A percentile compares a stretch with the other conserved stretches of the same genome.
Conservation (phyloP, 75 land plant species). For the Ceratopteris richardii region DNA sequence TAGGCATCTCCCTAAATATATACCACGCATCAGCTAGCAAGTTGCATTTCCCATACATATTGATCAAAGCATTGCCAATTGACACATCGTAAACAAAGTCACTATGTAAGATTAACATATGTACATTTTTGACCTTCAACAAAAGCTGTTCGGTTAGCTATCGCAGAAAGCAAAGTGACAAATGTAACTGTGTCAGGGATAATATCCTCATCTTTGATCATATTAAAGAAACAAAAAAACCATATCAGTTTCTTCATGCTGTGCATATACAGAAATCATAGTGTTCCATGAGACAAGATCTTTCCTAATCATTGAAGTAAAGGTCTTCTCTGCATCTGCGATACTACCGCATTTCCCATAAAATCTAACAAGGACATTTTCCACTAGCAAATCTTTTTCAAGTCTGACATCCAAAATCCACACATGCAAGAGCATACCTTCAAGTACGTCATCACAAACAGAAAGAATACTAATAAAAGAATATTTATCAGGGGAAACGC, state of each 20-base stretch:
- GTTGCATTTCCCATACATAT: too few species aligned
- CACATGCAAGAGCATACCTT: conserved; percentile 29
- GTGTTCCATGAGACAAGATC: too few species aligned
- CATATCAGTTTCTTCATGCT: conserved; percentile 34
- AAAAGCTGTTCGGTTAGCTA: conserved; percentile 15
- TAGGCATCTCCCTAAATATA: too few species aligned
- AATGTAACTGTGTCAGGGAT: conserved; percentile 30
- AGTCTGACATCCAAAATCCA: conserved; percentile 17
- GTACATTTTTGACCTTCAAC: conserved; percentile 26
- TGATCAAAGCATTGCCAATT: too few species aligned
- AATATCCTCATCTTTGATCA: conserved; percentile 20
- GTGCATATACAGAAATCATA: too few species aligned
- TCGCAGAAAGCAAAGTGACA: conserved; percentile 32
- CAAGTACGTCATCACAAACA: conserved; percentile 22
- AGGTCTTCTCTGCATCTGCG: conserved; percentile 17
- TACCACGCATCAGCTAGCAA: too few species aligned
- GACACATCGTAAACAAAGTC: too few species aligned
- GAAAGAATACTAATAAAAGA: conserved; percentile 32
- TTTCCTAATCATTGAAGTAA: conserved; percentile 18
- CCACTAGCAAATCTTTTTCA: conserved; percentile 15
- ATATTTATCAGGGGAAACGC: conserved; percentile 18
- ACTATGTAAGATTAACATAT: conserved; percentile 18
- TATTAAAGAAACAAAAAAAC: conserved; percentile 28
- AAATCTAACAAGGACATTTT: conserved; percentile 34
- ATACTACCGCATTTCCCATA: conserved; percentile 49